Evolutionary conservation across 768 basidiomycete species (phyloP), one percentile per base, ranked within the genome.

Genomic region (Leccinum pellstonianum): DNA sequence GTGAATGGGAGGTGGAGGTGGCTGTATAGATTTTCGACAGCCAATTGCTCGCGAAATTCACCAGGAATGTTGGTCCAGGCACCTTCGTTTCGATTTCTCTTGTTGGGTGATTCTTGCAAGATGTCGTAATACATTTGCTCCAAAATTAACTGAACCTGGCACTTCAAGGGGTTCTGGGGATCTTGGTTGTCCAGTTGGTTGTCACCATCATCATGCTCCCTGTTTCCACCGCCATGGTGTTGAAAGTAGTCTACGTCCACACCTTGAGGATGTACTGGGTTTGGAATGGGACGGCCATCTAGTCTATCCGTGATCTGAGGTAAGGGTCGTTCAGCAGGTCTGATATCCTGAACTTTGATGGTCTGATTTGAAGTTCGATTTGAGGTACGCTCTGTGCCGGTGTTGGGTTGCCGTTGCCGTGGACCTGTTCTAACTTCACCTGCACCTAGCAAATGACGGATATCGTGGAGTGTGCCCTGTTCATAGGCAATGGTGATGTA

Each of bases 241-340:
- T 19, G 2, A 31, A 58, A 64, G 23, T 56, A 41, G 1, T 58
- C 41, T 0, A 64, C 57, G 19, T 64, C 63, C 8, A 38, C 31
- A 23, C 63, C 63, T 5, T 14, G 51, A 15, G 53, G 53, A 3
- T 21, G 27, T 3, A 4, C 5, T 0, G 29, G 23, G 1, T 37
- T 9, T 9, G 56, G 56, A 50, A 57, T 1, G 9, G 56, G 59
- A 1, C 60, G 4, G 3, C 56, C 41, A 11, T 60, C 14, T 0
- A 59, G 17, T 2, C 9, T 7, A 3, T 29, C 3, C 0, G 51
- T 17, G 15, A 61, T 31, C 0, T 2, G 5, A 8, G 62, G 56
- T 0, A 65, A 2, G 1, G 52, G n/a, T 1, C 5, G 35, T 4
- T 52, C 31, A 2, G 2, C 8, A 29, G n/a, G 15, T 1, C 33